Percentiles rank a stretch among this genome's conserved stretches.
These are phyloP conservation scores for Paraphaeosphaeria sporulosa DNA, from an alignment of 2,329 filamentous ascomycete genomes.

Conservation along the genomic window DNA sequence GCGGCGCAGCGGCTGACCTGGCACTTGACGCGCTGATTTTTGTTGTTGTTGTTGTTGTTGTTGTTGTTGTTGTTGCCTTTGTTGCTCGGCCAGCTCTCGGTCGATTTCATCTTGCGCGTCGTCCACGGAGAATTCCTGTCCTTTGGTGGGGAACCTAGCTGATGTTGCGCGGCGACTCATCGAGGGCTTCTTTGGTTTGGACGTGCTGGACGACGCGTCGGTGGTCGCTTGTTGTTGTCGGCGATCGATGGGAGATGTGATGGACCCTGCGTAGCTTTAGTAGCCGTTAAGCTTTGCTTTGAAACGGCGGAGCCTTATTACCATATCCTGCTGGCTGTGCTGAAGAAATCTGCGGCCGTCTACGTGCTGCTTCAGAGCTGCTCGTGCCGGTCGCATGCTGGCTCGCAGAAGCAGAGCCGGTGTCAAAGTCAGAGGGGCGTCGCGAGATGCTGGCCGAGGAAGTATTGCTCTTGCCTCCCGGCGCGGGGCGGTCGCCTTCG, in stretches of 20 bases:
- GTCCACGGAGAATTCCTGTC: constrained; percentile 89
- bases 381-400: constrained; percentile 16
- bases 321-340: constrained; percentile 45
- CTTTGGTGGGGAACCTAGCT: constrained; percentile 76
- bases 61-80: constrained; percentile 31
- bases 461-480: constrained; percentile 32
- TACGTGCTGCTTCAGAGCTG: constrained; percentile 38
- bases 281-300: constrained; percentile 1
- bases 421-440: constrained; percentile 37
- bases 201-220: constrained; percentile 30
- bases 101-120: constrained; percentile 85
- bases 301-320: constrained; percentile 20
- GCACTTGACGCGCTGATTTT: constrained; percentile 27
- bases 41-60: constrained; percentile 16
- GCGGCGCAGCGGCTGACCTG: constrained; percentile 53
- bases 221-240: constrained; percentile 29
- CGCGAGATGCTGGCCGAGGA: constrained; percentile 31
- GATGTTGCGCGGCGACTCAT: constrained; percentile 79
- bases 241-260: constrained; percentile 43
- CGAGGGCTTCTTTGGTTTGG: constrained; percentile 71
- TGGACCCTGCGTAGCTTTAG: constrained; percentile 37
- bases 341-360: constrained; percentile 35
- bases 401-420: constrained; percentile 30
- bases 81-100: constrained; percentile 63
- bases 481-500: constrained; percentile 37